A percentile compares a stretch with the other conserved stretches of the same genome.
phyloP scores from a whole-genome alignment of 2,329 filamentous ascomycete genomes.

The Diaporthe velutina region DNA sequence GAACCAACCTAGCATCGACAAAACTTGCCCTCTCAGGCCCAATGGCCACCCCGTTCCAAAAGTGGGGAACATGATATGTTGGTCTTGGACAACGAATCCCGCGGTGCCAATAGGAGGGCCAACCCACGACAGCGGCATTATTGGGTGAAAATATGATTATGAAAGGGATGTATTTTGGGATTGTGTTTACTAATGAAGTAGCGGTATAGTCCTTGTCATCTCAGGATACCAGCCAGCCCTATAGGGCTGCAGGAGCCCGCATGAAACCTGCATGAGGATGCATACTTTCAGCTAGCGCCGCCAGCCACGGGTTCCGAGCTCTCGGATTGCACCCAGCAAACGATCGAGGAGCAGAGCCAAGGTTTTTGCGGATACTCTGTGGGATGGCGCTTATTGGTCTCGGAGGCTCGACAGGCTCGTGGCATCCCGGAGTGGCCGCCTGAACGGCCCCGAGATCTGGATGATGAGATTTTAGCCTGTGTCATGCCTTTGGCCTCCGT shows the following conservation, averaged over 20 bases:
- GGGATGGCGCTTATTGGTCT: slow-evolving; percentile 14
- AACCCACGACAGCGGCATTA: background rate
- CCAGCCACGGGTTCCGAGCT: slow-evolving; percentile 20
- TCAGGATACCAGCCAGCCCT: slow-evolving; percentile 22
- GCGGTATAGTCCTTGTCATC: slow-evolving; percentile 32
- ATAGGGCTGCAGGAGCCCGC: slow-evolving; percentile 38
- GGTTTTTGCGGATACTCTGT: slow-evolving; percentile 13
- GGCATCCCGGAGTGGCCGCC: slow-evolving; percentile 28
- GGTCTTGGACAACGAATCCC: background rate
- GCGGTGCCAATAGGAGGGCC: background rate
- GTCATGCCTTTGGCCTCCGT: background rate
- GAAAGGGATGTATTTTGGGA: slow-evolving; percentile 36
- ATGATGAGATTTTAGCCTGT: slow-evolving; percentile 27
- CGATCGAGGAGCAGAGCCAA: slow-evolving; percentile 18
- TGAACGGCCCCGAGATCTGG: slow-evolving; percentile 24
- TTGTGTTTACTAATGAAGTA: slow-evolving; percentile 35
- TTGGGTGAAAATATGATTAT: slow-evolving; percentile 32
- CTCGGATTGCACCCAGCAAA: slow-evolving; percentile 28
- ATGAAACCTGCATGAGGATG: slow-evolving; percentile 27
- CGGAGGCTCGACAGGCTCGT: slow-evolving; percentile 5
- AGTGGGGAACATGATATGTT: slow-evolving; percentile 2
- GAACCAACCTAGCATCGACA: slow-evolving; percentile 4
- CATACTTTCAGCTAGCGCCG: slow-evolving; percentile 19
- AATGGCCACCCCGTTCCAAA: background rate
- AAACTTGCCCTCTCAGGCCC: background rate